These are phyloP conservation scores for Hondaea fermentalgiana DNA, from an alignment of 108 stramenopile species.

Conservation along the genomic window DNA sequence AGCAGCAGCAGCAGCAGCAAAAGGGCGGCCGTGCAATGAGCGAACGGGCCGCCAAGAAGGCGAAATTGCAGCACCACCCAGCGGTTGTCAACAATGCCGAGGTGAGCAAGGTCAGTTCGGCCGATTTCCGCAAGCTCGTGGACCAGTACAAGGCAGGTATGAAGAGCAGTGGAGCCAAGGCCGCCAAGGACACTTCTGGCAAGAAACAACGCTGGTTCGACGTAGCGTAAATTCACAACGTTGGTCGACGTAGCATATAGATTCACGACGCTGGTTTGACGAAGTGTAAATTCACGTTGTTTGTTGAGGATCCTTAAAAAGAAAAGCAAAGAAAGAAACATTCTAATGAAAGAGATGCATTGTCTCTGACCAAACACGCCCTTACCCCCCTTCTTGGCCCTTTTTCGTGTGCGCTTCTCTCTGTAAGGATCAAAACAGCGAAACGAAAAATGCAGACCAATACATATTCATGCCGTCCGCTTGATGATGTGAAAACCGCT, in stretches of 20 bases:
- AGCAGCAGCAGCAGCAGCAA: too few relatives aligned
- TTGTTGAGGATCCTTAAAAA: too few relatives aligned
- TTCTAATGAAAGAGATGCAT: too few relatives aligned
- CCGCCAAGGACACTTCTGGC: background rate
- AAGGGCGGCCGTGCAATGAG: too few relatives aligned
- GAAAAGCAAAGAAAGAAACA: too few relatives aligned
- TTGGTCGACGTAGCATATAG: too few relatives aligned
- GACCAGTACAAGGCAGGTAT: background rate
- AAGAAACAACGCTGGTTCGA: background rate
- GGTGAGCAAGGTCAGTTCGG: background rate
- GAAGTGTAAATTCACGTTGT: too few relatives aligned
- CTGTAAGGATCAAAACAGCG: background rate
- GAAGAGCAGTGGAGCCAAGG: background rate
- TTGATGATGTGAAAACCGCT: conserved; percentile 91
- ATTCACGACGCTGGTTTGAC: too few relatives aligned
- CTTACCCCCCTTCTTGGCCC: too few relatives aligned
- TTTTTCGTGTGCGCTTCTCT: too few relatives aligned
- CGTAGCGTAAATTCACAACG: background rate
- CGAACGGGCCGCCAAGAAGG: too few relatives aligned
- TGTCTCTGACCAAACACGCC: too few relatives aligned
- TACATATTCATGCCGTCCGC: conserved; percentile 43
- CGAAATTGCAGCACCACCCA: background rate
- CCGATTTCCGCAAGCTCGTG: background rate
- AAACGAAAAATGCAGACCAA: background rate
- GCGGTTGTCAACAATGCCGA: background rate